Base-by-base conservation (phyloP, 208 protist species). In the Leishmania lainsoni region DNA sequence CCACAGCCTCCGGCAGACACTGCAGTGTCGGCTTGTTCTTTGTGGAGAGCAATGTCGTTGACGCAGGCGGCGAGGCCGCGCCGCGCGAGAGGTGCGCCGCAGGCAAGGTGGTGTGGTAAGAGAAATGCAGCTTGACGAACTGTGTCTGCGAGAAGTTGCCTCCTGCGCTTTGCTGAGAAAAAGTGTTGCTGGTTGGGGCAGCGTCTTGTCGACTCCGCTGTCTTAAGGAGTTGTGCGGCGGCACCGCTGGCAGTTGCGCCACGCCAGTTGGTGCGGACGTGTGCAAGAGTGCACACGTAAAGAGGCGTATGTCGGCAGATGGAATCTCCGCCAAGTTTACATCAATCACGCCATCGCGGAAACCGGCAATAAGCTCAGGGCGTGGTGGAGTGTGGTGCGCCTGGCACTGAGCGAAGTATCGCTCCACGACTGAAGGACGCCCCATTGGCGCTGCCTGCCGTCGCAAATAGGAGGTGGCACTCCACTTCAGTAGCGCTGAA, bases 361-460 rank as follows among this genome's bases (percentile, higher is more conserved):
- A 73, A 80, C 85, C 54, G 35, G 86, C 76, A 35, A 90, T 78
- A 75, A 95, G 91, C 32, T 72, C 84, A 0, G 85, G 72, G 61
- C 86, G 89, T 8, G 90, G 89, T n/a, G 86, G 78, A 0, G 81
- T 80, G 54, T 75, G 86, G 49, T 87, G 89, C 51, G 82, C 79
- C 66, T 86, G 73, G 80, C 90, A 95, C 76, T 92, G 86, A 45
- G 79, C 72, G 52, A 93, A 83, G 79, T 95, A 95, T 45, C 87
- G 88, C 35, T 85, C 77, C 61, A 91, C 70, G 8, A 93, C 65
- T 22, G 75, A 71, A 52, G 59, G 69, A 0, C 76, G 76, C 1
- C 79, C 78, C 92, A 95, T 93, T 17, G 72, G 17, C 54, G 35
- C 56, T 17, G 39, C 35, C 51, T 49, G 16, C 22, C 26, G 48